Evolutionary conservation across 192 early-diverging fungal species (phyloP).

Genomic region (Funneliformis geosporum): DNA sequence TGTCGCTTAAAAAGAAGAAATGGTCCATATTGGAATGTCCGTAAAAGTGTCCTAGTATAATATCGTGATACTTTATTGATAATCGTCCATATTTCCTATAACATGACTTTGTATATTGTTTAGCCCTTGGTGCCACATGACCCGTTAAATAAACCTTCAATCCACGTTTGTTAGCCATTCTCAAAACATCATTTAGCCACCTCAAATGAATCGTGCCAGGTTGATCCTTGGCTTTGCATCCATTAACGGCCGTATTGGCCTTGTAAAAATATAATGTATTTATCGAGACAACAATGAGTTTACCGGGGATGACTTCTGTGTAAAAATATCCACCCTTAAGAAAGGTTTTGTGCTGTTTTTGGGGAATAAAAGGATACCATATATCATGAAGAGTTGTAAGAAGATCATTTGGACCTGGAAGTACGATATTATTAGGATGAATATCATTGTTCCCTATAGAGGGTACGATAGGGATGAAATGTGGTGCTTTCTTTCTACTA

Average conservation of each 20-base stretch:
- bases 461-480: slow-evolving; percentile 53
- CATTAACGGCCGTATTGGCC: slow-evolving; percentile 67
- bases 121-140: slow-evolving; percentile 62
- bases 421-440: slow-evolving; percentile 68
- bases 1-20: too few relatives aligned
- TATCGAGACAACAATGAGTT: slow-evolving; percentile 60
- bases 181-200: slow-evolving; percentile 67
- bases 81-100: slow-evolving; percentile 45
- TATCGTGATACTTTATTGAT: slow-evolving; percentile 47
- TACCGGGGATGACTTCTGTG: slow-evolving; percentile 53
- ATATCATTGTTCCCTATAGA: slow-evolving; percentile 70
- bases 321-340: slow-evolving; percentile 69
- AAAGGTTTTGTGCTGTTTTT: slow-evolving; percentile 61
- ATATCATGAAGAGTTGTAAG: slow-evolving; percentile 53
- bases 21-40: slow-evolving; percentile 78
- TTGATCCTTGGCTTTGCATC: slow-evolving; percentile 55
- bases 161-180: slow-evolving; percentile 42
- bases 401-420: slow-evolving; percentile 50
- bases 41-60: slow-evolving; percentile 67
- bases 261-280: slow-evolving; percentile 77
- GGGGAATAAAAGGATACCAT: slow-evolving; percentile 63
- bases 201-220: slow-evolving; percentile 66
- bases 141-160: slow-evolving; percentile 64
- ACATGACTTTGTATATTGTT: slow-evolving; percentile 47
- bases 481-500: slow-evolving; percentile 29